phyloP scores from a whole-genome alignment of 306 rosid species.

The Astragalus membranaceus region DNA sequence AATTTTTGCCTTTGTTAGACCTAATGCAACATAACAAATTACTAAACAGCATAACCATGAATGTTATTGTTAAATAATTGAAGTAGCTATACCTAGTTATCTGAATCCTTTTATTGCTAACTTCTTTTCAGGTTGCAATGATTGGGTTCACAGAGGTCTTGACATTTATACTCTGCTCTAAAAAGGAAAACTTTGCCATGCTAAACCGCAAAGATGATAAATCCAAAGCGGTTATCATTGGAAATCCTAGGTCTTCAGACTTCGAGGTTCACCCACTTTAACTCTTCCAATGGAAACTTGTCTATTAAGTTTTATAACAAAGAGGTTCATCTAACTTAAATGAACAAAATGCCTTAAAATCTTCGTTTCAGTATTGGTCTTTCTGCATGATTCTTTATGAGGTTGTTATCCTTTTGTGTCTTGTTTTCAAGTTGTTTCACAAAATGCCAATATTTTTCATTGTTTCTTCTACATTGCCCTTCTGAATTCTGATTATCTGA shows the following conservation, averaged over 20 bases:
- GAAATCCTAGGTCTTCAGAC: constrained; percentile 87
- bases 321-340: neutral
- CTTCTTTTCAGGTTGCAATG: constrained; percentile 60
- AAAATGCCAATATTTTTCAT: neutral
- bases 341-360: neutral
- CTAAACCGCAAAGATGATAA: constrained; percentile 69
- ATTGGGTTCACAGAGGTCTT: constrained; percentile 86
- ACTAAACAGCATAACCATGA: neutral
- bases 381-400: neutral
- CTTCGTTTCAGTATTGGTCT: neutral
- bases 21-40: neutral
- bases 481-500: neutral
- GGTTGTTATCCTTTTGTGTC: neutral
- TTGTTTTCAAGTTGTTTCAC: neutral
- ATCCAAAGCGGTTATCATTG: constrained; percentile 67
- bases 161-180: constrained; percentile 80
- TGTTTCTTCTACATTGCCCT: neutral
- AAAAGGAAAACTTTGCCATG: constrained; percentile 69
- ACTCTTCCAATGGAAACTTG: neutral
- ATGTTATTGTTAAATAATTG: constrained; percentile 7
- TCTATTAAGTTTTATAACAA: neutral
- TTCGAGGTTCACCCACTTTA: constrained; percentile 50
- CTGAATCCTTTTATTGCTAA: constrained; percentile 3
- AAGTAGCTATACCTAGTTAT: constrained; percentile 15
- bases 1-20: neutral